These are phyloP conservation scores for Glycine tomentella DNA, from an alignment of 306 rosid species.

Conservation along the genomic window DNA sequence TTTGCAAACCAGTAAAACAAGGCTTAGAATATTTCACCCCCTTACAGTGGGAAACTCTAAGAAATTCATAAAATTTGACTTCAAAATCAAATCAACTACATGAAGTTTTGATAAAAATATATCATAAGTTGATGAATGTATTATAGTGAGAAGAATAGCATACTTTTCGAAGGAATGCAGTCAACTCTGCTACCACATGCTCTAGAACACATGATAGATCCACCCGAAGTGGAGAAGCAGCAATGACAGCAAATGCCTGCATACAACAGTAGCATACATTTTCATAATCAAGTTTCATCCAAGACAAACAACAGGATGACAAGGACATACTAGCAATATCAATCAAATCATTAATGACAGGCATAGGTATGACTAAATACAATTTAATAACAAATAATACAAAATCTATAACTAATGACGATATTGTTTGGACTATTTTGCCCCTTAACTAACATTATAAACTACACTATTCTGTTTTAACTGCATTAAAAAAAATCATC, in stretches of 20 bases:
- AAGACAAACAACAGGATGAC: too few species aligned
- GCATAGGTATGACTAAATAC: too few species aligned
- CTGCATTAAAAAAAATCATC: too few species aligned
- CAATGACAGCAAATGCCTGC: conserved; percentile 98
- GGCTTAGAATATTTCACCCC: conserved; percentile 29
- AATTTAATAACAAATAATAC: too few species aligned
- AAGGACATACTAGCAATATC: too few species aligned
- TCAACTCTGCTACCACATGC: conserved; percentile 89
- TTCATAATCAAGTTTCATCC: too few species aligned
- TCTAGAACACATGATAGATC: conserved; percentile 93
- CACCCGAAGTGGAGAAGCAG: conserved; percentile 86
- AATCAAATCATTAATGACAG: too few species aligned
- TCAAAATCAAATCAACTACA: conserved; percentile 19
- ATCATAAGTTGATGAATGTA: conserved; percentile 27
- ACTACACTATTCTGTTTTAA: too few species aligned
- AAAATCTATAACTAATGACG: too few species aligned
- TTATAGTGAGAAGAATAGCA: conserved; percentile 29
- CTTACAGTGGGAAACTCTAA: not conserved
- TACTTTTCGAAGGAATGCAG: conserved; percentile 97
- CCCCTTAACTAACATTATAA: too few species aligned
- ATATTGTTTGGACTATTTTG: too few species aligned
- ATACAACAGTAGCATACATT: not conserved
- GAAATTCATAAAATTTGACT: not conserved
- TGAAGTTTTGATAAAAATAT: conserved; percentile 32
- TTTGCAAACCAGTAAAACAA: conserved; percentile 47